These are phyloP conservation scores for Beauveria medogensis DNA, from an alignment of 2,329 filamentous ascomycete species.

Conservation along the genomic window DNA sequence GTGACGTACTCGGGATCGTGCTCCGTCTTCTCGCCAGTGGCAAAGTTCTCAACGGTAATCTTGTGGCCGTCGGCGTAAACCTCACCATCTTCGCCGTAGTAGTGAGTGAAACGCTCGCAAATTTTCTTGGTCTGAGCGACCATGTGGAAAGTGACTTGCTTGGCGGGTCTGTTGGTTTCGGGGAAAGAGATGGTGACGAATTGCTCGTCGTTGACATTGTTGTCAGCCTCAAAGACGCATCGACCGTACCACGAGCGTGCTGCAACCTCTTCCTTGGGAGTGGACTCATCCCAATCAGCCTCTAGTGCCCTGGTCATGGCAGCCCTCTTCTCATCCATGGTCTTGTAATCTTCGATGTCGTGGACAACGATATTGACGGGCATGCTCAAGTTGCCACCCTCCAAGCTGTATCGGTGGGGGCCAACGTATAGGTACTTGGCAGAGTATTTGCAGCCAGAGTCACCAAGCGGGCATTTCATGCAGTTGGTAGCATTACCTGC, in stretches of 20 bases:
- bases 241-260: slow-evolving; percentile 73
- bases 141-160: slow-evolving; percentile 91
- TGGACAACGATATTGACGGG: slow-evolving; percentile 84
- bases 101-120: slow-evolving; percentile 74
- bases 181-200: slow-evolving; percentile 83
- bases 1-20: slow-evolving; percentile 26
- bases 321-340: slow-evolving; percentile 29
- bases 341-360: slow-evolving; percentile 74
- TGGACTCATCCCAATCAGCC: slow-evolving; percentile 46
- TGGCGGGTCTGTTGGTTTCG: slow-evolving; percentile 58
- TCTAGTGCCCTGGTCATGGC: slow-evolving; percentile 36
- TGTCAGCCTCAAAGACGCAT: slow-evolving; percentile 92
- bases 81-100: slow-evolving; percentile 83
- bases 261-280: slow-evolving; percentile 38
- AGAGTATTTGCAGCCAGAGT: slow-evolving; percentile 73
- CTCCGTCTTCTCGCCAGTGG: slow-evolving; percentile 25
- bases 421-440: slow-evolving; percentile 77
- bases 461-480: slow-evolving; percentile 59
- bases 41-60: slow-evolving; percentile 63
- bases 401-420: slow-evolving; percentile 49
- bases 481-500: slow-evolving; percentile 83
- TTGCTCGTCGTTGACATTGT: slow-evolving; percentile 91
- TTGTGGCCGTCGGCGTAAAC: slow-evolving; percentile 72
- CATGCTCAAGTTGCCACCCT: slow-evolving; percentile 63
- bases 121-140: slow-evolving; percentile 80